Evolutionary conservation across 305 asterid genomes (phyloP).

Genomic region (Stenogyne calaminthoides): DNA sequence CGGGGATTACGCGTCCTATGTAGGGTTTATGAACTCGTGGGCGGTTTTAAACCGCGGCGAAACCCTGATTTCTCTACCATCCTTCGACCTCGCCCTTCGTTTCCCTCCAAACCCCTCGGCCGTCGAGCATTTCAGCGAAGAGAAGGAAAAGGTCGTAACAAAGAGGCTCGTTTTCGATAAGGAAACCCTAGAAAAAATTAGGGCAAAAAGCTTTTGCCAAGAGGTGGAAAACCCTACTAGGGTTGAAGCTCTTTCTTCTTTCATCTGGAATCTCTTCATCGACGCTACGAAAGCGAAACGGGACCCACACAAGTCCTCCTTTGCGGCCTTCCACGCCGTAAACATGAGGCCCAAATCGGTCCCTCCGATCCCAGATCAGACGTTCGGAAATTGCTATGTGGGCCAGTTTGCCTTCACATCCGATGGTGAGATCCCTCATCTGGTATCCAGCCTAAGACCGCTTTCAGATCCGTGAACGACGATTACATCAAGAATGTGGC

Average conservation of each 20-base stretch:
- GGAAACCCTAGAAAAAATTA: not conserved
- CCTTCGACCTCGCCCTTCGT: not conserved
- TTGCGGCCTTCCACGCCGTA: slow-evolving; percentile 31
- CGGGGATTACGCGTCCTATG: not conserved
- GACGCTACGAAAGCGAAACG: not conserved
- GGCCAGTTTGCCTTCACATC: not conserved
- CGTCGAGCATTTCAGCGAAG: not conserved
- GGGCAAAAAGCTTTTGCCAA: not conserved
- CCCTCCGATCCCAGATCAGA: slow-evolving; percentile 22
- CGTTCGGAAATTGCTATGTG: slow-evolving; percentile 35
- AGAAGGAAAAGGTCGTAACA: not conserved
- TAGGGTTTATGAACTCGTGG: not conserved
- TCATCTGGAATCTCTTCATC: slow-evolving; percentile 32
- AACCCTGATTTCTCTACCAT: not conserved
- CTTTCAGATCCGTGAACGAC: slow-evolving; percentile 28
- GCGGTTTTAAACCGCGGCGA: not conserved
- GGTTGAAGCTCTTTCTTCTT: slow-evolving; percentile 21
- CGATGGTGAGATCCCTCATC: not conserved
- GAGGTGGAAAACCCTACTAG: slow-evolving; percentile 17
- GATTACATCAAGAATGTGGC: not conserved
- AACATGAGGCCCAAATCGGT: slow-evolving; percentile 41
- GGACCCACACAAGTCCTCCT: not conserved
- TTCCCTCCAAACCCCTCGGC: not conserved
- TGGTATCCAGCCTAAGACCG: slow-evolving; percentile 27
- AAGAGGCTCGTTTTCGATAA: slow-evolving; percentile 15